Conservation (phyloP, 2,329 filamentous ascomycete species). For the Fusarium sp. region DNA sequence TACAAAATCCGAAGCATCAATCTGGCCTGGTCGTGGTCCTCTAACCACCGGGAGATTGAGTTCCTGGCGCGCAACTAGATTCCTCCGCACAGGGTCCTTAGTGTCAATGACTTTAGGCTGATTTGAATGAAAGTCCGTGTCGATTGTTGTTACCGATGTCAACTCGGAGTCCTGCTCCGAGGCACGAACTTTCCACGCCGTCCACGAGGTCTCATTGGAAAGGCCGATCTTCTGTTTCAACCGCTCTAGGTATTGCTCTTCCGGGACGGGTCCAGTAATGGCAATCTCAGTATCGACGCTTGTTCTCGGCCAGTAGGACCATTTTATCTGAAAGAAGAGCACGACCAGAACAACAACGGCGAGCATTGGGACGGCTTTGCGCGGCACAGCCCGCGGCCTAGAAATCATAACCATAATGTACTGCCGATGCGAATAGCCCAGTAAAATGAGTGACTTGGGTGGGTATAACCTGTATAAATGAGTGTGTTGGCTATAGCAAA, state of each 20-base stretch:
- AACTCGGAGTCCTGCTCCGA: slow-evolving; percentile 47
- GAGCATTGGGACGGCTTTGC: slow-evolving; percentile 44
- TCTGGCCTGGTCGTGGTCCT: slow-evolving; percentile 49
- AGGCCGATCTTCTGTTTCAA: slow-evolving; percentile 47
- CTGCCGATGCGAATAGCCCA: slow-evolving; percentile 18
- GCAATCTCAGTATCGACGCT: slow-evolving; percentile 21
- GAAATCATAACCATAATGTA: slow-evolving; percentile 47
- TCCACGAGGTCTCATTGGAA: slow-evolving; percentile 52
- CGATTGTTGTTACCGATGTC: slow-evolving; percentile 49
- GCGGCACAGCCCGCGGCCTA: slow-evolving; percentile 40
- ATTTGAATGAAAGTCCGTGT: slow-evolving; percentile 50
- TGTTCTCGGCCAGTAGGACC: slow-evolving; percentile 23
- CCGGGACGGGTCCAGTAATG: slow-evolving; percentile 41
- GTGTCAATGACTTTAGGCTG: slow-evolving; percentile 48
- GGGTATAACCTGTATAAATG: slow-evolving; percentile 31
- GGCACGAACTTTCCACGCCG: slow-evolving; percentile 51
- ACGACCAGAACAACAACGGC: slow-evolving; percentile 44
- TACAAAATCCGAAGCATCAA: slow-evolving; percentile 57
- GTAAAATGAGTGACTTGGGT: slow-evolving; percentile 47
- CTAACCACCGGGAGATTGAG: slow-evolving; percentile 52
- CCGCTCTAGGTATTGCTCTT: slow-evolving; percentile 52
- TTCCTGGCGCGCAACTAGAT: slow-evolving; percentile 48
- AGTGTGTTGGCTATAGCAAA: slow-evolving; percentile 38
- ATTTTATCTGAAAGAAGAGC: slow-evolving; percentile 44
- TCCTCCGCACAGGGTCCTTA: slow-evolving; percentile 40